Base-by-base conservation (phyloP, 257 asterid genomes). In the Buddleja alternifolia region DNA sequence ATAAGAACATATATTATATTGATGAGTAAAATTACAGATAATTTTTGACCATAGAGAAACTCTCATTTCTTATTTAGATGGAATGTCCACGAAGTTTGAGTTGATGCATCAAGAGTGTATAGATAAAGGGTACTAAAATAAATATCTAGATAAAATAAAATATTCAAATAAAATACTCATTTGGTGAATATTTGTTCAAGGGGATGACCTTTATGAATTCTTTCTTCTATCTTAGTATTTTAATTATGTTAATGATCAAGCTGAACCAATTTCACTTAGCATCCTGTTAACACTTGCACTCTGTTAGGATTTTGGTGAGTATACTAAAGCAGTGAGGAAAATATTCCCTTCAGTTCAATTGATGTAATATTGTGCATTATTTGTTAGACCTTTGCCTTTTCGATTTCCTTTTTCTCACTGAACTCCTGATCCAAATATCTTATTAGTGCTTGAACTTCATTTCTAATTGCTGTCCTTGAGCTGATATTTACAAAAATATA, bases 191-290 rank as follows among this genome's bases (percentile, higher is more conserved):
- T 61, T 58, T 45, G 19, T 50, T 56, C 29, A 39, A 32, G 63
- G 65, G n/a, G 32, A 73, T 4, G 52, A 2, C 6, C 16, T 53
- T 74, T 44, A 50, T 57, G 51, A 32, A 14, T 61, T 19, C 4
- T 24, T 42, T 6, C 14, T 5, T 32, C 8, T 4, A 39, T 32
- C 21, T 7, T 25, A 23, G 10, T 53, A 37, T 12, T 36, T 51
- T 57, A 20, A 11, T 52, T 60, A 24, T 42, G 44, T 58, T 59
- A 41, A 62, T 20, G 8, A 61, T 50, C 36, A 1, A 62, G 54
- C 32, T 42, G 21, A 60, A 48, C 54, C 62, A 73, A 46, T 51
- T 42, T 39, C 29, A 29, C 63, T 67, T 56, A 46, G 44, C 34
- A 6, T 50, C 46, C 58, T 45, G 46, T 58, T 46, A 4, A 32